Base-by-base conservation (phyloP, 352 stramenopile genomes). In the Blastocystis sp. region DNA sequence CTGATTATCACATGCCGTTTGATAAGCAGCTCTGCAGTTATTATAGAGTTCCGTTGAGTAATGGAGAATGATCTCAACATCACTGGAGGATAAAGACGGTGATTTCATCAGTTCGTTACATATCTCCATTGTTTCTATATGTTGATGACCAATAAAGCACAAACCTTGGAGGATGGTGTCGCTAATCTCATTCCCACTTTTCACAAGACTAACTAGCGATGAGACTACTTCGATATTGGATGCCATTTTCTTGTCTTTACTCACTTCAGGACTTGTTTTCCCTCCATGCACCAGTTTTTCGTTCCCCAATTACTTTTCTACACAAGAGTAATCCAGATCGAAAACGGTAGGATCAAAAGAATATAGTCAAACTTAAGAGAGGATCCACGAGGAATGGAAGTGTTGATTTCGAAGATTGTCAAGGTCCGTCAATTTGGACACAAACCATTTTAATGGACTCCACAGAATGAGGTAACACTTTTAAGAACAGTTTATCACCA, bases 201-300 rank as follows among this genome's bases (percentile, higher is more conserved):
- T 61, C 54, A 61, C 54, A 61, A 61, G 54, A 14, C 12, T 32
- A 32, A 61, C 27, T 5, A 61, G 6, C 2, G 54, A 61, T 14
- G 19, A 32, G 54, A 61, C 12, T 32, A 61, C 54, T 61, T 61
- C 54, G 54, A 61, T 14, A 16, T 14, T n/a, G 2, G 54, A 61
- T 5, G 19, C 12, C 54, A 61, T 61, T 32, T 61, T 16, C 19
- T 14, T 61, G 54, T 32, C 19, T n/a, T n/a, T n/a, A 6, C 19
- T 61, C 54, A 61, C 12, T 16, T 32, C 27, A 32, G 6, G 27
- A 14, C 5, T 14, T 32, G 29, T 56, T 77, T 77, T 77, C 65
- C 65, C 65, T 77, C 65, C 65, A 54, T 77, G 65, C 65, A 77
- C 65, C 65, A 77, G 2, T 77, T 77, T 77, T 51, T 61, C 54